These are phyloP conservation scores for Colletotrichum lini DNA, from an alignment of 2,329 filamentous ascomycete genomes.

Conservation along the genomic window DNA sequence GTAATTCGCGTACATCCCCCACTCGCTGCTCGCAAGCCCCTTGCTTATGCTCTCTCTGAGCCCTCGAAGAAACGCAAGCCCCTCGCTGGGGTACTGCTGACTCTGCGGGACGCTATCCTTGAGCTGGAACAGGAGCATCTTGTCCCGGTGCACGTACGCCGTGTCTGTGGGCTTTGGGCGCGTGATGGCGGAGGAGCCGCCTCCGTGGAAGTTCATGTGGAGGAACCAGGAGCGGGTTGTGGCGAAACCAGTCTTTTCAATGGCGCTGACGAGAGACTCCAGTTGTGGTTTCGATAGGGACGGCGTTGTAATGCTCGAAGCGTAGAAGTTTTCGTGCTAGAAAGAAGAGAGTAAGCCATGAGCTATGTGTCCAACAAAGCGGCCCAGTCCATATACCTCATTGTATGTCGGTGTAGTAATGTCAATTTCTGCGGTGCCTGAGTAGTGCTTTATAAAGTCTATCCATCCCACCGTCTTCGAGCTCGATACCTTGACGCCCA, in stretches of 20 bases:
- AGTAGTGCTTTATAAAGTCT: slow-evolving; percentile 30
- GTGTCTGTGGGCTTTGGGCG: slow-evolving; percentile 46
- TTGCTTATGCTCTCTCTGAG: slow-evolving; percentile 56
- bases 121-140: slow-evolving; percentile 66
- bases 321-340: slow-evolving; percentile 51
- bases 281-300: slow-evolving; percentile 45
- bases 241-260: slow-evolving; percentile 41
- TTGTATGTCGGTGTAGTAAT: slow-evolving; percentile 23
- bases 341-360: not conserved
- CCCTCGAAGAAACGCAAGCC: slow-evolving; percentile 55
- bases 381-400: not conserved
- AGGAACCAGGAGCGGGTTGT: slow-evolving; percentile 50
- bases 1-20: slow-evolving; percentile 69
- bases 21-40: slow-evolving; percentile 53
- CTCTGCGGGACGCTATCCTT: slow-evolving; percentile 55
- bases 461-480: slow-evolving; percentile 32
- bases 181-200: slow-evolving; percentile 54
- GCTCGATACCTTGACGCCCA: slow-evolving; percentile 23
- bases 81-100: slow-evolving; percentile 47
- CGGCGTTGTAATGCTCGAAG: slow-evolving; percentile 49
- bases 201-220: slow-evolving; percentile 54
- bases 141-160: slow-evolving; percentile 58
- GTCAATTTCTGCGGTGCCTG: slow-evolving; percentile 5
- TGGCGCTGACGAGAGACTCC: slow-evolving; percentile 45
- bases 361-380: not conserved